Base-by-base conservation (phyloP, 1,139 yeast genomes). In the Meyerozyma sp. region DNA sequence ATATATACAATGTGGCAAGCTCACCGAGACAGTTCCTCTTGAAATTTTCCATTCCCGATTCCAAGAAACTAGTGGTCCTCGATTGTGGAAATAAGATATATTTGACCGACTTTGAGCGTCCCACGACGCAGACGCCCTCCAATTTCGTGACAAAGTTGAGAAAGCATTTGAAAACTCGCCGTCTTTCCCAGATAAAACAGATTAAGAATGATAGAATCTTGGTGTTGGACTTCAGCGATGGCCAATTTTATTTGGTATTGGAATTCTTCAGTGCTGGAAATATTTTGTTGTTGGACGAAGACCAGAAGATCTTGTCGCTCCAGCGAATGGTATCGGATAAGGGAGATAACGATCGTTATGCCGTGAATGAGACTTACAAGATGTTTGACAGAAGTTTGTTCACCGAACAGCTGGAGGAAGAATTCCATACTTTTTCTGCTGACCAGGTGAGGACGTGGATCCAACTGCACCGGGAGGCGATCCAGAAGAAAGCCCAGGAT, bases 191-290 rank as follows among this genome's bases (percentile, higher is more conserved):
- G 23, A 70, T 93, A 40, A 79, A 77, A 49, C 95, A 90, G 50
- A 78, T 93, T 10, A 83, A 81, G 1, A 77, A 81, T 53, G 96
- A 90, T 58, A 75, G 98, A 58, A 79, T 89, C 18, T 68, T 88
- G 43, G 95, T 89, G 0, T 61, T 93, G 41, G 81, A 87, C 46
- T 91, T 93, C 62, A 80, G 90, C 42, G 95, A 88, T 53, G 94
- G 95, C 7, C 59, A 80, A 44, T 87, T 68, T 61, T 84, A 86
- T 56, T 68, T 91, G 51, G 96, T 88, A 0, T 65, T 93, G 47
- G 98, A 93, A 59, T 91, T 93, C 55, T 91, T 90, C 67, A 88
- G 96, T 58, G 96, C 96, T 2, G 98, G 98, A 32, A 93, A 93
- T 57, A 79, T 93, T 46, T 68, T 93, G 27, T 69, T 93, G 21